Conservation (phyloP, 768 basidiomycete species). For the Agaricus subrufescens region DNA sequence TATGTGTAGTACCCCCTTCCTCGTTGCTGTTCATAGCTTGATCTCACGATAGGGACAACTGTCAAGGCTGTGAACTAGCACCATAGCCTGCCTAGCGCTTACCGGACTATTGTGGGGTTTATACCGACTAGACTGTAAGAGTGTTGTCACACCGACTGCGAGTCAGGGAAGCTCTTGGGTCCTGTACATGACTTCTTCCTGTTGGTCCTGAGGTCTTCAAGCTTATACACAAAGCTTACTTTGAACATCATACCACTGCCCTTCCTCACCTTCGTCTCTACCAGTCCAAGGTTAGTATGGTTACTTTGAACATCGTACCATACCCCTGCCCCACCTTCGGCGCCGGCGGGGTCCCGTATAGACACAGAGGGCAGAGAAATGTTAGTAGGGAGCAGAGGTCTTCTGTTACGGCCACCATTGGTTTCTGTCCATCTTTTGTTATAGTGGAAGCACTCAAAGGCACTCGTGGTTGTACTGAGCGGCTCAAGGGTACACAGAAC, state of each 20-base stretch:
- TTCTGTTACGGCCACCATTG: conserved; percentile 93
- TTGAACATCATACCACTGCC: conserved; percentile 70
- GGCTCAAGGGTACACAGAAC: conserved; percentile 84
- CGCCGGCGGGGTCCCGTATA: too few species aligned
- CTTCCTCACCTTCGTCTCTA: conserved; percentile 90
- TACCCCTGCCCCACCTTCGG: conserved; percentile 73
- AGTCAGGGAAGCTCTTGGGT: too few species aligned
- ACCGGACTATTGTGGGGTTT: too few species aligned
- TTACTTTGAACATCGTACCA: conserved; percentile 83
- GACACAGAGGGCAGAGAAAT: too few species aligned
- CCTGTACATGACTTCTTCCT: background rate
- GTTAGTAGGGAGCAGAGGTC: conserved; percentile 30
- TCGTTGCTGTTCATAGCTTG: too few species aligned
- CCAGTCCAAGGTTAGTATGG: conserved; percentile 50
- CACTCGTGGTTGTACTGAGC: conserved; percentile 84
- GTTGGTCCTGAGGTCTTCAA: conserved; percentile 85
- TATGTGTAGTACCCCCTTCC: too few species aligned
- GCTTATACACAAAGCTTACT: conserved; percentile 90
- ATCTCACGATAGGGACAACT: too few species aligned
- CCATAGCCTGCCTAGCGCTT: too few species aligned
- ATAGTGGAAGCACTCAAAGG: conserved; percentile 69
- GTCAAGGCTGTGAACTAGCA: too few species aligned
- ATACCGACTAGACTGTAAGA: too few species aligned
- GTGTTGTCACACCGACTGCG: too few species aligned
- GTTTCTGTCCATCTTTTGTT: conserved; percentile 84